A percentile compares a stretch with the other conserved stretches of the same genome.
These are phyloP conservation scores for Pleodorina starrii DNA, from an alignment of 139 green algal genomes.

Conservation along the genomic window DNA sequence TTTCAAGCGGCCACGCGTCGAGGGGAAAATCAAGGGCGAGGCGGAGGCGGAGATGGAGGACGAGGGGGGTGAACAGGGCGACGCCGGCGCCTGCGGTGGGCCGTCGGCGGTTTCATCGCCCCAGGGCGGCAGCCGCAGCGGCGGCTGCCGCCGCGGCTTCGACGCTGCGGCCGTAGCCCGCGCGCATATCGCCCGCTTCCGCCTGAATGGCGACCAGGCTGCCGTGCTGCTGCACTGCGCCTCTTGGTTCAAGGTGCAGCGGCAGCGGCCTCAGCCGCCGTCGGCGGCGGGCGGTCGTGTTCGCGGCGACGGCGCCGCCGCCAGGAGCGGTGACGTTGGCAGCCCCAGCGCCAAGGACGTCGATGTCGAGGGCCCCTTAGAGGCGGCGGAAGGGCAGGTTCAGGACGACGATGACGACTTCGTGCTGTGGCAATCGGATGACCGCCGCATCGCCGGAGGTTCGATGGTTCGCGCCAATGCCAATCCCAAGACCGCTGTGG, in stretches of 20 bases:
- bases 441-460: background rate
- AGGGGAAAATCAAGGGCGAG: background rate
- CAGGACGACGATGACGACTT: background rate
- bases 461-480: background rate
- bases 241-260: slow-evolving; percentile 57
- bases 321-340: background rate
- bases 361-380: no score
- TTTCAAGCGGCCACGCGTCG: slow-evolving; percentile 5
- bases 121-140: no score
- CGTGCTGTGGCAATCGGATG: background rate
- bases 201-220: slow-evolving; percentile 78
- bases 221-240: slow-evolving; percentile 63
- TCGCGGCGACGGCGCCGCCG: background rate
- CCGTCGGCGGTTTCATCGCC: background rate
- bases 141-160: background rate
- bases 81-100: background rate
- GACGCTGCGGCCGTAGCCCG: background rate
- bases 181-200: slow-evolving; percentile 46
- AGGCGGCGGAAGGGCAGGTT: background rate
- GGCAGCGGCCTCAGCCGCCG: background rate
- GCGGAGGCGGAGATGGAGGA: background rate
- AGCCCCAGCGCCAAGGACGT: no score
- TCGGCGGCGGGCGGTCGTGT: background rate
- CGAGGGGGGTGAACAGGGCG: background rate
- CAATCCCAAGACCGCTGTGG: no score